phyloP scores from a whole-genome alignment of 371 early-diverging fungal genomes.

The Batkoa obscura region DNA sequence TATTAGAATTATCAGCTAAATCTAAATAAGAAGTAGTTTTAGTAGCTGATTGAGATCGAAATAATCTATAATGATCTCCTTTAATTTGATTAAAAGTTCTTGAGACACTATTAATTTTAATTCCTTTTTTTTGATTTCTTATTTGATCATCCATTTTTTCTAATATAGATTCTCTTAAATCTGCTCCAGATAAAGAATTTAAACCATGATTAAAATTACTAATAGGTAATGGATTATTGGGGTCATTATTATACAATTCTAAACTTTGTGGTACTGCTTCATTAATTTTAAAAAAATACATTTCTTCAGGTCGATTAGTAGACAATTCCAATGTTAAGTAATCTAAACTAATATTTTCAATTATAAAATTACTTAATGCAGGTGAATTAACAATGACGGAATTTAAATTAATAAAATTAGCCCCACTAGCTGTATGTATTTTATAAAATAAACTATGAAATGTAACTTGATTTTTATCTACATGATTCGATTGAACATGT shows the following conservation, averaged over 20 bases:
- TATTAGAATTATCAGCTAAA: neutral
- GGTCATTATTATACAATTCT: neutral
- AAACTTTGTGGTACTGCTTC: neutral
- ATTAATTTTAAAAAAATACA: conserved; percentile 12
- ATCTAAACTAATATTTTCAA: conserved; percentile 61
- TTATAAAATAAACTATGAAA: conserved; percentile 93
- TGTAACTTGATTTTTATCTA: conserved; percentile 87
- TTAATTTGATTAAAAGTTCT: neutral
- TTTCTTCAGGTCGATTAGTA: conserved; percentile 47
- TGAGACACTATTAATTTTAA: neutral
- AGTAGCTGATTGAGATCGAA: neutral
- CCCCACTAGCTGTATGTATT: conserved; percentile 67
- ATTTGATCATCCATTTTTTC: conserved; percentile 4
- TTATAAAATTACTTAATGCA: conserved; percentile 52
- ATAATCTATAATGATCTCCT: neutral
- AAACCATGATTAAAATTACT: neutral
- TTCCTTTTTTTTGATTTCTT: conserved; percentile 1
- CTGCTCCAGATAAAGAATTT: neutral
- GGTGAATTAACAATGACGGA: conserved; percentile 64
- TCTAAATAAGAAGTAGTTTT: conserved; percentile 3
- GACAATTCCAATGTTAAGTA: conserved; percentile 33
- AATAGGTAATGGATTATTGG: neutral
- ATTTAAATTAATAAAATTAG: conserved; percentile 91
- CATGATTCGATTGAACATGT: conserved; percentile 79
- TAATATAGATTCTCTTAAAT: neutral